Evolutionary conservation across 768 basidiomycete genomes (phyloP), one percentile per base, ranked within the genome.

Genomic region (Inosperma sp.): DNA sequence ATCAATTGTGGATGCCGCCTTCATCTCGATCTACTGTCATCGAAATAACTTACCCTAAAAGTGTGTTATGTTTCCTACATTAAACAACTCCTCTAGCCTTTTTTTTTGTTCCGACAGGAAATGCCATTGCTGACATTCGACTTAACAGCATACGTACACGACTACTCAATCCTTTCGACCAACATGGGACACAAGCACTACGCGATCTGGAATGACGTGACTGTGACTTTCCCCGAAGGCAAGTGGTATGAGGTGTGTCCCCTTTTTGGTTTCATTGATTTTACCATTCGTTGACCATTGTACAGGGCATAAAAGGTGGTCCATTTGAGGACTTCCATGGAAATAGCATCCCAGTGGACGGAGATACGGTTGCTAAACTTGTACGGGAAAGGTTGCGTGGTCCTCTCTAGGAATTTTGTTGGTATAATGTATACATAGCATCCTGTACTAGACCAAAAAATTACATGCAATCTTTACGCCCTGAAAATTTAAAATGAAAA

Each of bases 1-100:
- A 88, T 62, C 72, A 86, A 44, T 69, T 88, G 49, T 78, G 81
- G 76, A 85, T 88, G 84, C 81, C 84, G 17, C 70, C 74, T 14
- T 80, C 81, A 1, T 74, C 77, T 4, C 66, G 77, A 17, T 77
- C 83, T 10, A 79, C 84, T 8, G 79, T 86, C 7, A 82, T 88
- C 53, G 86, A 89, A 63, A 78, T 88, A 21, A 79, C 87, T 65
- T 79, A 68, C 58, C 84, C 83, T 0, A 65, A 65, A 16, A 81
- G 84, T 48, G n/a, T n/a, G n/a, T n/a, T n/a, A 80, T 30, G 57
- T 48, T 12, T 16, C 27, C 34, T 27, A 3, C 26, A n/a, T 9
- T 5, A 13, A 17, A 42, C 29, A 30, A 26, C 25, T 47, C 10
- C 22, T 26, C 14, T 19, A 21, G 7, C 6, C 13, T 25, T 5